Percentiles rank a stretch among this genome's conserved stretches.
Evolutionary conservation across 768 basidiomycete species (phyloP).

Genomic region (Terana coerulea): DNA sequence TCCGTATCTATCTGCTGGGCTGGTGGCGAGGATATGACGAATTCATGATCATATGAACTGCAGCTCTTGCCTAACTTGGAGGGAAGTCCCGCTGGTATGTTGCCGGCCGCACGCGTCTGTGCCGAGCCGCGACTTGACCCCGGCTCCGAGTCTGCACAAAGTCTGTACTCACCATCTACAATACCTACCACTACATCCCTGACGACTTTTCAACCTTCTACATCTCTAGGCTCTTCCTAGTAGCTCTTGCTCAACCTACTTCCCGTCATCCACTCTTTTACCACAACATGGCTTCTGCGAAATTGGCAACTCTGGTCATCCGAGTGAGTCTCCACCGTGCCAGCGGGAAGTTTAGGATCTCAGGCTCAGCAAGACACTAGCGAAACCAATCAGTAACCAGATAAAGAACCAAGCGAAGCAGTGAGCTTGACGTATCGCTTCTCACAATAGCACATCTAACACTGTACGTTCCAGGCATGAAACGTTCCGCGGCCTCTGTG

Average conservation of each 20-base stretch:
- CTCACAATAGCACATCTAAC: not conserved
- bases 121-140: not conserved
- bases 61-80: no score
- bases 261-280: not conserved
- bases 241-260: not conserved
- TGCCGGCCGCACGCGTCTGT: slow-evolving; percentile 6
- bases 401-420: slow-evolving; percentile 71
- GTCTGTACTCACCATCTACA: no score
- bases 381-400: slow-evolving; percentile 72
- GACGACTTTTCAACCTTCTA: not conserved
- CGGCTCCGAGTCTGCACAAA: no score
- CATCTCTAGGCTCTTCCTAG: not conserved
- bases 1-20: no score
- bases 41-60: no score
- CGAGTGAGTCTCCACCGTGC: slow-evolving; percentile 44
- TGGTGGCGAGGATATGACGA: no score
- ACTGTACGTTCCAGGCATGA: slow-evolving; percentile 56
- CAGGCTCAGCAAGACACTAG: slow-evolving; percentile 56
- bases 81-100: no score
- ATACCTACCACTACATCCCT: not conserved
- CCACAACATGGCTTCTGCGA: slow-evolving; percentile 61
- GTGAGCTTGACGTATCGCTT: slow-evolving; percentile 37
- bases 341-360: slow-evolving; percentile 5
- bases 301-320: slow-evolving; percentile 71
- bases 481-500: slow-evolving; percentile 65